Base-by-base conservation (phyloP, 345 rosid species). In the Firmiana major region DNA sequence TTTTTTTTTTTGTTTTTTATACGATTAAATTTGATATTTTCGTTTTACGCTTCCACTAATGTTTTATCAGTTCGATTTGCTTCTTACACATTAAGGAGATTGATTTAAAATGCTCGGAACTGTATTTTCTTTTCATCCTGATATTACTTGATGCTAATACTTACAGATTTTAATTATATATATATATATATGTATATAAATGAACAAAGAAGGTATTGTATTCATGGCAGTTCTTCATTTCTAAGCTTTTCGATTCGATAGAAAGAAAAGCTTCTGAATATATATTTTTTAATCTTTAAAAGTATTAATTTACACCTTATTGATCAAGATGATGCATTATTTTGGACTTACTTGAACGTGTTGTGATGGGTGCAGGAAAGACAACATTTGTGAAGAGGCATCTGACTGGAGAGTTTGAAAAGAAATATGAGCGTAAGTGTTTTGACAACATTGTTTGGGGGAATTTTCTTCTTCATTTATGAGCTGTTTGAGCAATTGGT, bases 401-500 rank as follows among this genome's bases (percentile, higher is more conserved):
- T 89, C 87, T 90, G 45, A 95, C 98, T 5, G 99, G 99, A 1
- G 99, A 95, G 78, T 95, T 95, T 46, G 99, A 95, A 88, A 91
- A 89, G 97, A 95, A 88, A 81, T 93, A 94, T 34, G 98, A 93
- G 81, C 99, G 98, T 93, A 75, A 85, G 98, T 87, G 31, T 34
- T 40, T 38, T 51, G 22, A 1, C 12, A 57, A 49, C 28, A 53
- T 57, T 19, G 9, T 66, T 28, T 51, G 4, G 12, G 12, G 43
- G 19, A 1, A 9, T 3, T 12, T 26, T 19, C 43, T 7, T 19
- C 24, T 3, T 9, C 26, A 31, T 40, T 0, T 7, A 43, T 34
- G 81, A 8, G 7, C 31, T 53, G 16, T 16, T 31, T 71, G 42
- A 71, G 7, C 60, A 6, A 36, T 49, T 15, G 59, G 49, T 36